Conservation (phyloP, 768 basidiomycete species). For the Dacryopinax primogenitus region DNA sequence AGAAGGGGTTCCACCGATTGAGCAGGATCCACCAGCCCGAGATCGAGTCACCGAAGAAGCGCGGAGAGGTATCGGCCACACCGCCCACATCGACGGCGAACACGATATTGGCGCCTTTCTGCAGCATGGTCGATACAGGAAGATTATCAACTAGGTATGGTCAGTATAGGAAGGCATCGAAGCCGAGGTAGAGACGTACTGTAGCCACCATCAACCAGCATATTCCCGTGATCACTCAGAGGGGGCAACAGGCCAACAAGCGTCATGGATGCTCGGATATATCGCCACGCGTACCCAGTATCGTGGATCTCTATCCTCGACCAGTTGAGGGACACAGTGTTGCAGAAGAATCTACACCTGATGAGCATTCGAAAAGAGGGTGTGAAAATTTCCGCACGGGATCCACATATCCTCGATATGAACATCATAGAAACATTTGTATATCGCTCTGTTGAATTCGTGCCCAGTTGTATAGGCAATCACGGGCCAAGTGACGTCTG, state of each 20-base stretch:
- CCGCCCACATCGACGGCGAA: conserved; percentile 90
- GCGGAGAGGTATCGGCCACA: conserved; percentile 88
- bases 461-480: conserved; percentile 91
- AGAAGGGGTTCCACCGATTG: conserved; percentile 88
- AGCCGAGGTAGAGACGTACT: conserved; percentile 36
- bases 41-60: conserved; percentile 87
- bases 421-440: conserved; percentile 89
- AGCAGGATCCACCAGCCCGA: conserved; percentile 94
- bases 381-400: conserved; percentile 43
- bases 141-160: conserved; percentile 61
- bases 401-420: conserved; percentile 99
- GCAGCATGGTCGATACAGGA: conserved; percentile 81
- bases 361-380: background rate
- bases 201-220: conserved; percentile 84
- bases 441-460: conserved; percentile 88
- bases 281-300: conserved; percentile 97
- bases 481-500: conserved; percentile 84
- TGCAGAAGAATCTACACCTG: conserved; percentile 50
- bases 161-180: conserved; percentile 13
- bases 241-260: conserved; percentile 90
- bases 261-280: conserved; percentile 92
- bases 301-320: conserved; percentile 96
- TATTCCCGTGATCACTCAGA: conserved; percentile 82
- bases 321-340: conserved; percentile 92
- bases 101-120: conserved; percentile 77